Base-by-base conservation (phyloP, 345 rosid species). In the Populus euphratica region DNA sequence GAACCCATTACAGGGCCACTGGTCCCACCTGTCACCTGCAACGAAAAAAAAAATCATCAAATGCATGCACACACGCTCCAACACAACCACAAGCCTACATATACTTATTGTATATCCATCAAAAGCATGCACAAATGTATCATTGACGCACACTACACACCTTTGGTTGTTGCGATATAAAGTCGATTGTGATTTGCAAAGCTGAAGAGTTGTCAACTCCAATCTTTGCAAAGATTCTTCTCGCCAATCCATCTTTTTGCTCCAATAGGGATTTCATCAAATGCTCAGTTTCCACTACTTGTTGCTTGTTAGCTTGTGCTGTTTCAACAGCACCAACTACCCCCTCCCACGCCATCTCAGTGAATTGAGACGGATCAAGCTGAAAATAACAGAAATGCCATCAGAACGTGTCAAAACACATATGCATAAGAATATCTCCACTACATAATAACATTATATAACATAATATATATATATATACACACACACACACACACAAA, bases 281-380 rank as follows among this genome's bases (percentile, higher is more conserved):
- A 84, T 95, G 98, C 79, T 95, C 94, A 1, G 93, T 85, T 77
- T 95, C 98, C 43, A 92, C 96, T 38, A 87, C 86, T 68, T 92
- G 94, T 69, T 93, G 98, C 47, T 81, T 88, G 74, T 80, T 86
- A 31, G 59, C 84, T 76, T 81, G 86, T 41, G 98, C 97, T 9
- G 93, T 97, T 38, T 91, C 93, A 59, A 87, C 86, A 2, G 97
- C 91, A 20, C 89, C 90, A 33, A 89, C 72, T 35, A 91, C 80
- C 21, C 93, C 99, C 78, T 93, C 94, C 98, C 92, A 91, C 5
- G 97, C 99, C 98, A 92, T 90, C 78, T 92, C 97, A 72, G 97
- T 92, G 81, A 69, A 93, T 59, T 90, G 94, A 4, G 89, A 73
- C 13, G 86, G 93, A 85, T 82, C 90, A 50, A 79, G 75, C 97